Conservation (phyloP, 2,329 filamentous ascomycete genomes). For the Hypoxylon sp. region DNA sequence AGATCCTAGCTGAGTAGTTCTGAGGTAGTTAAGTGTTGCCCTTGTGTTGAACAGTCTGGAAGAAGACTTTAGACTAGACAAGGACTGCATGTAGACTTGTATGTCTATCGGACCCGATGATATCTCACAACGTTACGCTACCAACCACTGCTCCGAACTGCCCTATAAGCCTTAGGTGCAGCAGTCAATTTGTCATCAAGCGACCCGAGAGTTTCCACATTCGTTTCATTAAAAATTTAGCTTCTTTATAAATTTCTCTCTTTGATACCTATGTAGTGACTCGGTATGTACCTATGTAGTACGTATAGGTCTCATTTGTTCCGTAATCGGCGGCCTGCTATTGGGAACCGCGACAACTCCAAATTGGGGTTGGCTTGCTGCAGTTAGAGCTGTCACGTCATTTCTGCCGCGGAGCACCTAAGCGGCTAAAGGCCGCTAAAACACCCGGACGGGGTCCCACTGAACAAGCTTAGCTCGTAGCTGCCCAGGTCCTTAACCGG, state of each 20-base stretch:
- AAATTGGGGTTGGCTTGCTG: constrained; percentile 13
- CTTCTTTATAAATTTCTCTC: constrained; percentile 2
- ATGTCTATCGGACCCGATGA: constrained; percentile 25
- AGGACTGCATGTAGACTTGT: constrained; percentile 45
- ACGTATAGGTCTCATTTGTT: constrained; percentile 18
- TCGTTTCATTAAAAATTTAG: constrained; percentile 10
- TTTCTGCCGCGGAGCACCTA: constrained; percentile 36
- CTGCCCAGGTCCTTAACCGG: background rate
- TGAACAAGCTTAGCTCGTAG: constrained; percentile 27
- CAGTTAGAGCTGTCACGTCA: constrained; percentile 41
- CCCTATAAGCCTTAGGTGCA: constrained; percentile 4
- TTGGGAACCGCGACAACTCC: constrained; percentile 18
- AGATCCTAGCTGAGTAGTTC: constrained; percentile 7
- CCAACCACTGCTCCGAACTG: constrained; percentile 4
- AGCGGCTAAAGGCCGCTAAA: constrained; percentile 35
- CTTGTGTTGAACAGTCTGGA: constrained; percentile 14
- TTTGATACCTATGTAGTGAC: constrained; percentile 11
- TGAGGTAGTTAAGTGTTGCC: constrained; percentile 5
- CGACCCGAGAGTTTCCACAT: background rate
- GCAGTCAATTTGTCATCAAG: constrained; percentile 19
- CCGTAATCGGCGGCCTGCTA: constrained; percentile 42
- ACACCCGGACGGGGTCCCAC: constrained; percentile 25
- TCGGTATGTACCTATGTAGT: background rate
- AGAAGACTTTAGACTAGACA: constrained; percentile 33
- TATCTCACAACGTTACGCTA: constrained; percentile 12